Evolutionary conservation across 2,329 filamentous ascomycete species (phyloP).

Genomic region (Colletotrichum graminicola): DNA sequence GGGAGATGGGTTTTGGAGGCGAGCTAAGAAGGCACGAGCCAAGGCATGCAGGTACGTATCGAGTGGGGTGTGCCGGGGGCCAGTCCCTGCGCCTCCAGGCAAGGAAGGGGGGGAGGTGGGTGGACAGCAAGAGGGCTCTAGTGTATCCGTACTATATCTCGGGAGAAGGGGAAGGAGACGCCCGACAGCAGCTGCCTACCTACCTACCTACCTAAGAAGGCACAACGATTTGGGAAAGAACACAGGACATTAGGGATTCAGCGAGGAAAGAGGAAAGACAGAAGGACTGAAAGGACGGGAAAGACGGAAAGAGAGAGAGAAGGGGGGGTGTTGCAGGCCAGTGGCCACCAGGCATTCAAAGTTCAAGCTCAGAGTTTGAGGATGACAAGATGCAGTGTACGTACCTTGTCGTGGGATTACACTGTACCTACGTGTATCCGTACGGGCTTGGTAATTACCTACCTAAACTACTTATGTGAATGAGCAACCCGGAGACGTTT

Average conservation of each 20-base stretch:
- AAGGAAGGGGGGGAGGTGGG: neutral
- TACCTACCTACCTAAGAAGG: no score
- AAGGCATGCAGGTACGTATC: slow-evolving; percentile 32
- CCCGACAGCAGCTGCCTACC: neutral
- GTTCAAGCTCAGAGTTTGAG: slow-evolving; percentile 8
- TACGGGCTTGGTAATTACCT: neutral
- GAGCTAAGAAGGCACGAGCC: slow-evolving; percentile 33
- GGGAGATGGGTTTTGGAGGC: slow-evolving; percentile 39
- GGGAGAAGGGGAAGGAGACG: neutral
- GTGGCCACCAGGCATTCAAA: neutral
- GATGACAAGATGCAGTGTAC: slow-evolving; percentile 5
- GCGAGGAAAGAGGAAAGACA: neutral
- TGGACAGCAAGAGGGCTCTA: neutral
- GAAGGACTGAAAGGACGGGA: neutral
- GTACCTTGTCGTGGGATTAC: neutral
- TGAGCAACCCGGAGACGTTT: neutral
- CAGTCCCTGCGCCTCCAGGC: slow-evolving; percentile 6
- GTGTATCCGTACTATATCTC: no score
- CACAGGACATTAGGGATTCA: neutral
- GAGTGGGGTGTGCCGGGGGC: slow-evolving; percentile 25
- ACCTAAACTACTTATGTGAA: neutral
- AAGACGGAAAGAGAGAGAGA: neutral
- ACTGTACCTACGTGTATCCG: neutral
- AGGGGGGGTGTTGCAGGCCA: neutral
- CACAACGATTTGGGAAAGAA: neutral